Conservation (phyloP, 2,329 filamentous ascomycete genomes). For the Aspergillus sp. region DNA sequence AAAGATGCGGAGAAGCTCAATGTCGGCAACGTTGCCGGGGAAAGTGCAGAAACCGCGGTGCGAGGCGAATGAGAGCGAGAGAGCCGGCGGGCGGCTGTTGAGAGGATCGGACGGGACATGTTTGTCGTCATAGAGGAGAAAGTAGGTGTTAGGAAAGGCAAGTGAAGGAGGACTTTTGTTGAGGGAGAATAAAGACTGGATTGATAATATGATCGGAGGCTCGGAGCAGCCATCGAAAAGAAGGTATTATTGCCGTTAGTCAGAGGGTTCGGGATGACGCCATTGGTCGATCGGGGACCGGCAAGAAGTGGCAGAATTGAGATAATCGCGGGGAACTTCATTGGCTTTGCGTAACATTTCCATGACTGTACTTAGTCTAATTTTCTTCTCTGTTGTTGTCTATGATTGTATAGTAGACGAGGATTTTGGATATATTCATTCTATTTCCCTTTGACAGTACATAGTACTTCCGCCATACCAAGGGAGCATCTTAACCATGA, state of each 20-base stretch:
- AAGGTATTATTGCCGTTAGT: conserved; percentile 27
- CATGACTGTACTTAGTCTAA: background rate
- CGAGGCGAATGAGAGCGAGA: conserved; percentile 19
- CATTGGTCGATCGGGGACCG: conserved; percentile 32
- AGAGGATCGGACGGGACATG: conserved; percentile 35
- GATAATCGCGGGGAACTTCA: conserved; percentile 15
- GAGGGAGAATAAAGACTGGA: background rate
- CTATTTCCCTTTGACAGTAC: background rate
- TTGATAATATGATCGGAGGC: conserved; percentile 23
- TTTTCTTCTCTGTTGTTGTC: no score
- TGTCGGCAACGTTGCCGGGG: conserved; percentile 23
- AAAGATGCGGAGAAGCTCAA: conserved; percentile 34
- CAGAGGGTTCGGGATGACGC: conserved; percentile 26
- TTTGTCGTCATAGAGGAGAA: background rate
- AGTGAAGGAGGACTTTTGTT: conserved; percentile 5
- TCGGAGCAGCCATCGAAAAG: conserved; percentile 18
- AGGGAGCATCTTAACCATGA: conserved; percentile 22
- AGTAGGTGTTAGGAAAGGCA: background rate
- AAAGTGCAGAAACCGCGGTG: conserved; percentile 22
- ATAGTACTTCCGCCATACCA: background rate
- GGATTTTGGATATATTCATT: background rate
- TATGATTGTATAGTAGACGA: background rate
- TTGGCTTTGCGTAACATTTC: background rate
- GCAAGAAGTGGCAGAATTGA: conserved; percentile 30
- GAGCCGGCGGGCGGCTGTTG: conserved; percentile 28